Percentiles rank a stretch among this genome's conserved stretches.
Evolutionary conservation across 768 basidiomycete species (phyloP).

Genomic region (Termitomyces sp.): DNA sequence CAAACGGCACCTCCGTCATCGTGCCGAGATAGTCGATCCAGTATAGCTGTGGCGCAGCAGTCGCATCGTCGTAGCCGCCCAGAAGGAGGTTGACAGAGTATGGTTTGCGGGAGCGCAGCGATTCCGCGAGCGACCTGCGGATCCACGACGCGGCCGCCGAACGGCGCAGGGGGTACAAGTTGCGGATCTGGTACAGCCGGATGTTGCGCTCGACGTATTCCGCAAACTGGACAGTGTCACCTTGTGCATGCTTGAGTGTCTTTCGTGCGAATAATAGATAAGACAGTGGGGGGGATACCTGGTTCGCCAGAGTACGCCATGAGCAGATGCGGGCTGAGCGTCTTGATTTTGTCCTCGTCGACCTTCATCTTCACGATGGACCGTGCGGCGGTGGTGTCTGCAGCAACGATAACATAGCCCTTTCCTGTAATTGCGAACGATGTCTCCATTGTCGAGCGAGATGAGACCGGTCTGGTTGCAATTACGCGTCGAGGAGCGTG

Average conservation of each 20-base stretch:
- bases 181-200: constrained; percentile 92
- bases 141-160: constrained; percentile 94
- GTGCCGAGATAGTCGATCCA: constrained; percentile 98
- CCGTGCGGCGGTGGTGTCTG: constrained; percentile 83
- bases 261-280: background rate
- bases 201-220: constrained; percentile 96
- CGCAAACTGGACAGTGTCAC: constrained; percentile 94
- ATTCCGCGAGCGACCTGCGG: constrained; percentile 82
- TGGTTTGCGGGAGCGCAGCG: constrained; percentile 79
- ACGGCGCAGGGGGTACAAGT: constrained; percentile 85
- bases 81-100: constrained; percentile 92
- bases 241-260: constrained; percentile 28
- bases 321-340: constrained; percentile 81
- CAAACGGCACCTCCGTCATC: constrained; percentile 82
- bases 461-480: constrained; percentile 3
- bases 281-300: constrained; percentile 36
- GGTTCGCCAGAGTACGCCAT: constrained; percentile 97
- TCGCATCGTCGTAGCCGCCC: constrained; percentile 85
- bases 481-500: constrained; percentile 16
- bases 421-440: constrained; percentile 91
- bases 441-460: constrained; percentile 63
- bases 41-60: constrained; percentile 70
- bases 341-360: constrained; percentile 96
- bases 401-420: constrained; percentile 88
- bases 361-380: constrained; percentile 98